Conservation (phyloP, 2,329 filamentous ascomycete species). For the Hypoxylon sp. region DNA sequence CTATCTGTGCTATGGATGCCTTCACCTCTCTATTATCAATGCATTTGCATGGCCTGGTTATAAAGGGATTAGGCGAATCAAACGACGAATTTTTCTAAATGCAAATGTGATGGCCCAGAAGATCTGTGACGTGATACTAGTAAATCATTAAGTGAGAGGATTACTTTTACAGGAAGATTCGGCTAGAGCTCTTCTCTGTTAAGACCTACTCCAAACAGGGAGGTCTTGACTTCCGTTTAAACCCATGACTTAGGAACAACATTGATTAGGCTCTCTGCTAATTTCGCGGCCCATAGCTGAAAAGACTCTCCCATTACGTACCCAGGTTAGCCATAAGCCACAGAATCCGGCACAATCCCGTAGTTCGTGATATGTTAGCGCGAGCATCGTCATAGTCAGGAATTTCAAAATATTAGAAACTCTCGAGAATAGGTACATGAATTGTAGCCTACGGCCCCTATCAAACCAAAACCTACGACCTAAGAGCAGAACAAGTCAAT, state of each 20-base stretch:
- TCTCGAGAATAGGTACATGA: neutral
- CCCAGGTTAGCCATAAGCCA: neutral
- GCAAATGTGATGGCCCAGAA: slow-evolving; percentile 22
- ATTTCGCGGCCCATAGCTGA: neutral
- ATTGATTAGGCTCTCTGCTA: too few relatives aligned
- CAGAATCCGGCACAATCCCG: neutral
- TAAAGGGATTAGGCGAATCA: slow-evolving; percentile 68
- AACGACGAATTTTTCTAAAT: slow-evolving; percentile 60
- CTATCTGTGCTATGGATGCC: slow-evolving; percentile 50
- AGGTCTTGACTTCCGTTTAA: neutral
- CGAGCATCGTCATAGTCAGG: neutral
- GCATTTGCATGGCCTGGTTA: slow-evolving; percentile 69
- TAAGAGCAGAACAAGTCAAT: neutral
- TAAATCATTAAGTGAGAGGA: neutral
- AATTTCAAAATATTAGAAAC: neutral
- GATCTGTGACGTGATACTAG: slow-evolving; percentile 7
- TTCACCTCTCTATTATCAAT: slow-evolving; percentile 59
- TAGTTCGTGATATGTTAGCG: neutral
- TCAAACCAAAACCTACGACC: neutral
- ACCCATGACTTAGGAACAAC: too few relatives aligned
- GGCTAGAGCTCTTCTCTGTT: neutral
- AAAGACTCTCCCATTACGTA: neutral
- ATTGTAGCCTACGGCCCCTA: neutral
- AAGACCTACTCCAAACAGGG: neutral
- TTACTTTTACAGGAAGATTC: neutral